Conservation (phyloP, 2,329 filamentous ascomycete species). For the Sporothrix brasiliensis region DNA sequence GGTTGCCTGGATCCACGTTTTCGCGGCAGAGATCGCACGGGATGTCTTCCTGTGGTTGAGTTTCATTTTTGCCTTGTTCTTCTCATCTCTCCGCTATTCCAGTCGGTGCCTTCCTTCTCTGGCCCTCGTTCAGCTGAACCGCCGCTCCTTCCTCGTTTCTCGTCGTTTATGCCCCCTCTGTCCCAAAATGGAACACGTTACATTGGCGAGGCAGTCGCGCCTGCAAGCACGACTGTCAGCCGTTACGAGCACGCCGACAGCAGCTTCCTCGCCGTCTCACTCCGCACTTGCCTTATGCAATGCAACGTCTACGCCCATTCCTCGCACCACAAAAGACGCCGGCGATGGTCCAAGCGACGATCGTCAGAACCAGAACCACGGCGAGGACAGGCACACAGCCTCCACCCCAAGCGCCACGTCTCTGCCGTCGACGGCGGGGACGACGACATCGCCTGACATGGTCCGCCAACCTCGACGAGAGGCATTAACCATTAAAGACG, state of each 20-base stretch:
- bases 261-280: background rate
- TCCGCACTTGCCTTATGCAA: background rate
- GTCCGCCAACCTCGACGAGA: background rate
- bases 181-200: slow-evolving; percentile 12
- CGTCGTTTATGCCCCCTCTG: background rate
- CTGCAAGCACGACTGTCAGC: background rate
- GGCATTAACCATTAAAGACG: slow-evolving; percentile 3
- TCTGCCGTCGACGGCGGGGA: background rate
- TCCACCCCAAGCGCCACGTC: background rate
- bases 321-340: background rate
- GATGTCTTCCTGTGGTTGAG: background rate
- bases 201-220: slow-evolving; percentile 6
- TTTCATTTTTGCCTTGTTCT: too few relatives aligned
- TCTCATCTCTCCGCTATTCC: background rate
- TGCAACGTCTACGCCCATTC: background rate
- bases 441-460: background rate
- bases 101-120: background rate
- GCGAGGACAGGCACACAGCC: background rate
- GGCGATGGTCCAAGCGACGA: background rate
- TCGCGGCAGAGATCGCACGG: slow-evolving; percentile 8
- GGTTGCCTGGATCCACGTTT: slow-evolving; percentile 3
- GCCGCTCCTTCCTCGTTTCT: background rate
- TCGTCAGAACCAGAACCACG: background rate
- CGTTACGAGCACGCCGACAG: background rate
- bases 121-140: background rate